Evolutionary conservation across 495 filamentous ascomycete species (phyloP).

Genomic region (Penicillium turbatum): DNA sequence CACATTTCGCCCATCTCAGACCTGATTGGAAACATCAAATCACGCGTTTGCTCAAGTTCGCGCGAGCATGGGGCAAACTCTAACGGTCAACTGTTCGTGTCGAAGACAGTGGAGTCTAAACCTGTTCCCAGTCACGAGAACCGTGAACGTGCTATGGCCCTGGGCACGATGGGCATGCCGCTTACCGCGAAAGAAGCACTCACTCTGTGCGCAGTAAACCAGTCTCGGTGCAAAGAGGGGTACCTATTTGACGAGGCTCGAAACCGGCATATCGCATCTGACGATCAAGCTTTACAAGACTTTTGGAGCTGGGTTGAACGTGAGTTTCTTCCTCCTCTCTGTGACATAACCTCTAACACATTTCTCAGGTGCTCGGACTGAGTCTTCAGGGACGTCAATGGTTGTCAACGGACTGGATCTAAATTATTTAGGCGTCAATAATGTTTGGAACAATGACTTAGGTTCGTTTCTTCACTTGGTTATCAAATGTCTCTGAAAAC

Average conservation of each 20-base stretch:
- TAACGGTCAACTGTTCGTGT: constrained; percentile 7
- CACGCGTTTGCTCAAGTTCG: constrained; percentile 23
- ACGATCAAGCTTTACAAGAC: constrained; percentile 71
- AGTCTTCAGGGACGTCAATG: constrained; percentile 67
- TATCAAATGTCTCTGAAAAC: constrained; percentile 1
- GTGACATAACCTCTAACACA: constrained; percentile 16
- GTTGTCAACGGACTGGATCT: constrained; percentile 69
- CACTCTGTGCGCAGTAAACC: constrained; percentile 42
- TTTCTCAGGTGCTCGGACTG: constrained; percentile 56
- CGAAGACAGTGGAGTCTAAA: constrained; percentile 10
- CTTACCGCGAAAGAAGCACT: constrained; percentile 41
- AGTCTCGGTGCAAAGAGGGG: constrained; percentile 59
- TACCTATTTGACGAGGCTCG: constrained; percentile 71
- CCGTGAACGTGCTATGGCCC: constrained; percentile 36
- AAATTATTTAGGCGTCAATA: constrained; percentile 77
- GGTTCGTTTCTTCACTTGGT: constrained; percentile 38
- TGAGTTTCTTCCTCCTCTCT: constrained; percentile 33
- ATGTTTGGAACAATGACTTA: constrained; percentile 73
- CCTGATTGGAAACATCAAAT: constrained; percentile 28
- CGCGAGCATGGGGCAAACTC: constrained; percentile 1
- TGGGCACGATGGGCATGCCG: constrained; percentile 22
- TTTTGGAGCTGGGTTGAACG: constrained; percentile 75
- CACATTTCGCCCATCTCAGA: constrained; percentile 29
- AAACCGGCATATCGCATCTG: constrained; percentile 62
- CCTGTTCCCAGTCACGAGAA: constrained; percentile 43